Conservation (phyloP, 805 yeast genomes). For the Kregervanrija fluxuum region DNA sequence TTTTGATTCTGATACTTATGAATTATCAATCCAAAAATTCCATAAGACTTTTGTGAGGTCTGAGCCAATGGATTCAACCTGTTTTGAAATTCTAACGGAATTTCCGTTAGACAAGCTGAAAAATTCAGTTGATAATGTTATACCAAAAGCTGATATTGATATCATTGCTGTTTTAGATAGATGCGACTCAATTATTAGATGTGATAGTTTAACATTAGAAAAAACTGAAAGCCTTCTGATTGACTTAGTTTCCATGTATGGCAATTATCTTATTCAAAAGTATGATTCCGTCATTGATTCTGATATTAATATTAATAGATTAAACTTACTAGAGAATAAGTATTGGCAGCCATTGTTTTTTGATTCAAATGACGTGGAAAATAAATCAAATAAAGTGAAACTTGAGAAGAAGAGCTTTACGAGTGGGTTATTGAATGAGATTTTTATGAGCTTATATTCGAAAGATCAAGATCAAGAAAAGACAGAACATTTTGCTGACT, state of each 20-base stretch:
- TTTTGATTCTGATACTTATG: slow-evolving; percentile 8
- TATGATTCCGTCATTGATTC: not conserved
- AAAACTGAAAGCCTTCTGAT: slow-evolving; percentile 25
- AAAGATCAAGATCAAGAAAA: not conserved
- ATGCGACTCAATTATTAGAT: slow-evolving; percentile 26
- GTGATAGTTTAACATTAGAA: slow-evolving; percentile 14
- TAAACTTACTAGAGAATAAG: slow-evolving; percentile 15
- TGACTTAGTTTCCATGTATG: slow-evolving; percentile 36
- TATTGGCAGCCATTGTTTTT: slow-evolving; percentile 21
- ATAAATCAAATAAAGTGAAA: not conserved
- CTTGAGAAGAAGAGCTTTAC: slow-evolving; percentile 11
- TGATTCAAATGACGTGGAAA: not conserved
- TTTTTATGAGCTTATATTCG: slow-evolving; percentile 14
- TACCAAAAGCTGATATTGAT: slow-evolving; percentile 42
- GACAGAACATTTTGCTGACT: not conserved
- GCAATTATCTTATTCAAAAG: slow-evolving; percentile 31
- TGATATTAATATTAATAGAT: slow-evolving; percentile 3
- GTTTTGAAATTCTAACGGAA: slow-evolving; percentile 30
- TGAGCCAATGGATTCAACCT: slow-evolving; percentile 14
- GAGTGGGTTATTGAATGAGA: slow-evolving; percentile 21
- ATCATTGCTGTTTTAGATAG: slow-evolving; percentile 38
- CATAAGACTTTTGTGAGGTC: not conserved
- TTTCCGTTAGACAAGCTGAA: slow-evolving; percentile 24
- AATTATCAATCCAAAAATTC: not conserved
- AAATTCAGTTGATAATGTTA: slow-evolving; percentile 20